Evolutionary conservation across 495 filamentous ascomycete species (phyloP), one percentile per base, ranked within the genome.

Genomic region (Aspergillus steynii): DNA sequence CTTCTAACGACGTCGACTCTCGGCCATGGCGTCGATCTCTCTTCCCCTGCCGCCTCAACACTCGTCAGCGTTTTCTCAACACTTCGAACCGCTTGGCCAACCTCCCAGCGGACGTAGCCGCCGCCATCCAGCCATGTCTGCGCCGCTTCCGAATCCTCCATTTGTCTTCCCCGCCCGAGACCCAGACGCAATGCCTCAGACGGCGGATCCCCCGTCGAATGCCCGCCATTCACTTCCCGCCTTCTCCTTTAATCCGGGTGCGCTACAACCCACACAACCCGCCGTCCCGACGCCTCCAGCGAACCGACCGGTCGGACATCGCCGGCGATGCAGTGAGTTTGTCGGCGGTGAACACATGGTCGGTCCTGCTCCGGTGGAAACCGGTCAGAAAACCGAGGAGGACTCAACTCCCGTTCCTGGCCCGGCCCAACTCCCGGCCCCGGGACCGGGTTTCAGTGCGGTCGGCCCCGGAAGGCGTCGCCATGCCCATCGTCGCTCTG

Each of bases 401-500:
- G 37, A 42, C 37, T 12, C 37, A 53, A 73, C 80, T 31, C 56
- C 65, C 5, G 51, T 51, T 29, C 77, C 82, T 62, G 74, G 78
- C 5, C 77, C 85, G 55, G 71, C 77, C 53, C 74, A 75, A 34
- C 63, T 85, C 29, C 71, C 81, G 61, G 70, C 81, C 32, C 77
- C 82, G 42, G 77, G 74, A n/a, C 74, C 79, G 37, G 72, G 74
- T n/a, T 73, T 76, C 25, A 64, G 71, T 57, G 60, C 66, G 31
- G 66, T 76, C 50, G 80, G 78, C 6, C 82, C 79, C 49, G 77
- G 80, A 31, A 79, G 84, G 58, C 83, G 90, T 66, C 86, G 90
- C 25, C 93, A 97, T 75, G 87, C 87, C 12, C 93, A 96, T 77
- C 85, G 92, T 54, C 85, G 93, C 59, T 96, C 91, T n/a, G 87